Base-by-base conservation (phyloP, 495 filamentous ascomycete species). In the Penicillium flavigenum region DNA sequence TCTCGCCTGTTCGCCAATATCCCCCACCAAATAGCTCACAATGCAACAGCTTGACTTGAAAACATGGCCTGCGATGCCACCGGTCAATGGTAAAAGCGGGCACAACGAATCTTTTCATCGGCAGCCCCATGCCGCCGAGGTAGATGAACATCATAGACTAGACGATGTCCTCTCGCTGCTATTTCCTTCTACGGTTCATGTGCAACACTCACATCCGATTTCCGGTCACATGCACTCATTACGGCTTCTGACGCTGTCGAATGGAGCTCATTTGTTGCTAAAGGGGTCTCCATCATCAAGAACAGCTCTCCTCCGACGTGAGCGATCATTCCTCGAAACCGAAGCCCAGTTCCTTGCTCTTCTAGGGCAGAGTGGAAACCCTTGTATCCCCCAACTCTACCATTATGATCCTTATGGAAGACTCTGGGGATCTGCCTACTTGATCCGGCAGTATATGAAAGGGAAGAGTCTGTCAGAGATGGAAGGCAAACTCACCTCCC, bases 301-400 rank as follows among this genome's bases (percentile, higher is more conserved):
- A 22, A 79, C 78, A 3, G 74, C 78, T 9, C 70, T 86, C 4
- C 72, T 88, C 3, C 80, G 85, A 19, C 80, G 84, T 49, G 86
- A 88, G 64, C 72, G 79, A 26, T 68, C 70, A 11, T 64, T 76
- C 38, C 74, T 88, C 9, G 80, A 81, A 42, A 81, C 78, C 5
- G 86, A 88, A 73, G 81, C 83, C 19, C 69, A 63, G 16, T 72
- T 75, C 45, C 72, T 87, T 31, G 67, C 80, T 51, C 63, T 83
- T 36, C 64, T 86, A 19, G 64, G 66, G 24, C 69, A 75, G 41
- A 74, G 72, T 67, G 66, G 65, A 29, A 71, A 76, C 45, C 62
- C 83, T 29, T 74, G 76, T 56, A 64, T 84, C 54, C 79, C 84
- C 1, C 70, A 75, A 49, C 61, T 85, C 48, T 76, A 84, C 59